Conservation (phyloP, 2,329 filamentous ascomycete genomes). For the Cyanodermella asteris region DNA sequence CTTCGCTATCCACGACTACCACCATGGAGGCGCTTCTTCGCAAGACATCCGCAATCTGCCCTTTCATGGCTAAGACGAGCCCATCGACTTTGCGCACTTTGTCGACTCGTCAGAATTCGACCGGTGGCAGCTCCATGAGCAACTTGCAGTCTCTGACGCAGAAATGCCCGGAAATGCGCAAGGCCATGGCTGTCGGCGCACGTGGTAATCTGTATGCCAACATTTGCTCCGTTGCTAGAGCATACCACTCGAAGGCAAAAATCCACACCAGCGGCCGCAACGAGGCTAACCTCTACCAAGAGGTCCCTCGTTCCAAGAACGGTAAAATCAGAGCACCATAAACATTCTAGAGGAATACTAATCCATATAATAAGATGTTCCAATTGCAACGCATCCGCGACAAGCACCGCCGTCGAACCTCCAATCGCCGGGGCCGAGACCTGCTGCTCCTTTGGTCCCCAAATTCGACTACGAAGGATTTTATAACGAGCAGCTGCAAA, state of each 20-base stretch:
- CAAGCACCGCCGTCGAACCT: conserved; percentile 11
- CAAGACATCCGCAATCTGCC: conserved; percentile 91
- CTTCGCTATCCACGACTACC: too few relatives aligned
- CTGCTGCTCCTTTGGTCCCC: conserved; percentile 23
- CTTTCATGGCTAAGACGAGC: conserved; percentile 87
- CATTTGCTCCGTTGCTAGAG: conserved; percentile 25
- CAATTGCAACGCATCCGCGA: conserved; percentile 18
- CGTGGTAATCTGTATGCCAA: conserved; percentile 24
- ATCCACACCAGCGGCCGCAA: conserved; percentile 63
- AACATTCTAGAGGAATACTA: conserved; percentile 44
- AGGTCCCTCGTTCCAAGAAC: conserved; percentile 26
- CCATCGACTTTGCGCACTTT: conserved; percentile 78
- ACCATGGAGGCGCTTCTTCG: conserved; percentile 81
- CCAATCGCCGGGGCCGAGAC: conserved; percentile 23
- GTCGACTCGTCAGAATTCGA: conserved; percentile 47
- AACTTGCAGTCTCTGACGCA: conserved; percentile 87
- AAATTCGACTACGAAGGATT: conserved; percentile 85
- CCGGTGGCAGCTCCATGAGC: conserved; percentile 81
- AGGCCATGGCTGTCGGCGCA: conserved; percentile 60
- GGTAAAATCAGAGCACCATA: too few relatives aligned
- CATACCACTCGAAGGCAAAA: conserved; percentile 38
- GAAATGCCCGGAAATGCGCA: conserved; percentile 96
- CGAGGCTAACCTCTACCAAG: conserved; percentile 54
- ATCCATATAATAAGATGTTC: conserved; percentile 13
- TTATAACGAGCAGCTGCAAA: conserved; percentile 73